These are phyloP conservation scores for Xylariaceae sp. DNA, from an alignment of 2,329 filamentous ascomycete genomes.

Conservation along the genomic window DNA sequence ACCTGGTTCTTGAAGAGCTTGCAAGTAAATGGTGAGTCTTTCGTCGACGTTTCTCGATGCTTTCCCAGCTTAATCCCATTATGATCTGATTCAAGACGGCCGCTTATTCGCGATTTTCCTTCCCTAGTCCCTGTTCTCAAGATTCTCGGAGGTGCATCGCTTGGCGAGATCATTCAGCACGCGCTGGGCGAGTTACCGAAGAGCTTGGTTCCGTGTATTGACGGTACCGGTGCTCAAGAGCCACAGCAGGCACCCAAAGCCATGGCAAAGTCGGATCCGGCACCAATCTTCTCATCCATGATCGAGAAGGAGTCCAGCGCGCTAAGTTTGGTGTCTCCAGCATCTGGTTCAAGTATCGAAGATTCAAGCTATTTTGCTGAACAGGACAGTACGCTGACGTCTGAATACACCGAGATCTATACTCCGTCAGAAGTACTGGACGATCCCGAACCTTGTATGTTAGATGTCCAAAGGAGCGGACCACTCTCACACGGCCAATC, in stretches of 20 bases:
- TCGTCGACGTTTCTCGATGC: too few species aligned
- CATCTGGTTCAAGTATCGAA: too few species aligned
- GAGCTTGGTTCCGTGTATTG: not conserved
- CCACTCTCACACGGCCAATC: conserved; percentile 4
- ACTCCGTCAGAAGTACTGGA: not conserved
- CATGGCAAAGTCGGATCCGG: not conserved
- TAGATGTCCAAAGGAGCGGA: not conserved
- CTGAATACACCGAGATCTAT: not conserved
- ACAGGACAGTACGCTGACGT: too few species aligned
- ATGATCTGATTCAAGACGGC: too few species aligned
- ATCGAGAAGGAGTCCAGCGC: too few species aligned
- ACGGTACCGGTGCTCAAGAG: not conserved
- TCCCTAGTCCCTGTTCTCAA: conserved; percentile 13
- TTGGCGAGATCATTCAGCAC: conserved; percentile 5
- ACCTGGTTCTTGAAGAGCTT: conserved; percentile 15
- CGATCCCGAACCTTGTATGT: not conserved
- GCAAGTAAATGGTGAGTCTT: conserved; percentile 5
- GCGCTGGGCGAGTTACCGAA: not conserved
- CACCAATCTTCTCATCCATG: too few species aligned
- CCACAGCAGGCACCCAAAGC: not conserved
- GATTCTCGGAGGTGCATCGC: conserved; percentile 13
- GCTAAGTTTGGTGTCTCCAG: too few species aligned
- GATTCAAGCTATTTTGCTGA: too few species aligned
- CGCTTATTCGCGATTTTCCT: too few species aligned
- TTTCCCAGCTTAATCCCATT: too few species aligned